Conservation (phyloP, 805 yeast genomes). For the Teunomyces barrocoloradensis region DNA sequence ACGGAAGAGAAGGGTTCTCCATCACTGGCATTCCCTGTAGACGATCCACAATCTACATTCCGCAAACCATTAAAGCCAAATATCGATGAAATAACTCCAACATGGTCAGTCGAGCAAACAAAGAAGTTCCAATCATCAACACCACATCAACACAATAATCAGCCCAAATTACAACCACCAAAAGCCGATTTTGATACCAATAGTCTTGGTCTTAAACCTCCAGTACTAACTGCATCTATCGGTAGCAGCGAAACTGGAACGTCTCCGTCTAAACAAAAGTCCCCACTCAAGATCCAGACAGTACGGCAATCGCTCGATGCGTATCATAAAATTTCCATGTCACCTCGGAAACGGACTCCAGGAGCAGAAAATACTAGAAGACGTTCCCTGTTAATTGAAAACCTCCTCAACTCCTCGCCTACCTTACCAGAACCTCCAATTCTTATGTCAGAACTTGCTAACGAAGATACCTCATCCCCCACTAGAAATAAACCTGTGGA, state of each 20-base stretch:
- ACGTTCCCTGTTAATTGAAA: slow-evolving; percentile 34
- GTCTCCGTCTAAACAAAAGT: slow-evolving; percentile 5
- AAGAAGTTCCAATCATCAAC: slow-evolving; percentile 25
- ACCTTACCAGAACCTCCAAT: slow-evolving; percentile 45
- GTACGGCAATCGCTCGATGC: slow-evolving; percentile 30
- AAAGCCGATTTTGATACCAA: slow-evolving; percentile 12
- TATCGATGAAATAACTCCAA: slow-evolving; percentile 29
- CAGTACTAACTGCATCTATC: slow-evolving; percentile 11
- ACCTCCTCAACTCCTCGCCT: slow-evolving; percentile 40
- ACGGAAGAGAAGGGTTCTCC: slow-evolving; percentile 9
- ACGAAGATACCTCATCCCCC: slow-evolving; percentile 8
- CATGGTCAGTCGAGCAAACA: slow-evolving; percentile 32
- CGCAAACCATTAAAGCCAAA: slow-evolving; percentile 19
- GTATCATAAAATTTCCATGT: slow-evolving; percentile 28
- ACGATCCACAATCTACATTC: slow-evolving; percentile 8
- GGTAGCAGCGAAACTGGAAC: slow-evolving; percentile 1
- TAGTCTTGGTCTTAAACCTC: slow-evolving; percentile 20
- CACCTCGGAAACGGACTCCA: slow-evolving; percentile 30
- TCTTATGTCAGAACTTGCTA: slow-evolving; percentile 34
- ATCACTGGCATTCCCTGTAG: background rate
- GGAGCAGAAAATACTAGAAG: slow-evolving; percentile 13
- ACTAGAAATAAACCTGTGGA: slow-evolving; percentile 4
- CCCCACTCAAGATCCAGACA: slow-evolving; percentile 23
- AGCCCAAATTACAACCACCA: slow-evolving; percentile 8
- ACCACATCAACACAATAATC: slow-evolving; percentile 21